Base-by-base conservation (phyloP, 208 protist species). In the Acanthamoeba polyphaga region DNA sequence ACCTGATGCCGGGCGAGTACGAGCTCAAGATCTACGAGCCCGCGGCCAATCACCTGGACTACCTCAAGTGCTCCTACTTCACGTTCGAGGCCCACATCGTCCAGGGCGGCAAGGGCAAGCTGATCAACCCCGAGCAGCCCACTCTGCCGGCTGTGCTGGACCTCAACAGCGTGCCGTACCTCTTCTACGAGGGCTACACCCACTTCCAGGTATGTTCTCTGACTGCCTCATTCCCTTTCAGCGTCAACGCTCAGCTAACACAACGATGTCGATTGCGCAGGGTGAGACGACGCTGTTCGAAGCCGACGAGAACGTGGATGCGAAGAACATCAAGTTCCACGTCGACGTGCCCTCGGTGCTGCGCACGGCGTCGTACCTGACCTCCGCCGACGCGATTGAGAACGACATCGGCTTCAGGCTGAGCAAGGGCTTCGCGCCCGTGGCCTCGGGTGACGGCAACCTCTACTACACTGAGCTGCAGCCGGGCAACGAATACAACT, bases 31-130 rank as follows among this genome's bases (percentile, higher is more conserved):
- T 94, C 76, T 94, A 94, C 76, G 72, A 94, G 91, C 68, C 91
- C 6, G 72, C 51, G n/a, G 72, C 29, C 22, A 87, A 82, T 53
- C 91, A 94, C 91, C 34, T 51, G 49, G 72, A 87, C 29, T 66
- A 68, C 72, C 51, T 94, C 58, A 87, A 87, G 72, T 94, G 91
- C 91, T 68, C 72, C 32, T 94, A 94, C 91, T 94, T 94, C 91
- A 94, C 91, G 32, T 94, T 94, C 55, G 51, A 76, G 72, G 74
- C 53, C 27, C 34, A 55, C 91, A 70, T 94, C 49, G 76, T 87
- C 15, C 62, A 93, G 70, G 88, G 72, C 53, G 72, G 91, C 22
- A 66, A 62, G 24, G 46, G 58, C 32, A n/a, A 29, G 19, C 46
- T 94, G 3, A 62, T 80, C 74, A 46, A 94, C 91, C 72, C 64